These are phyloP conservation scores for Leishmania braziliensis DNA, from an alignment of 208 protist genomes.

Conservation along the genomic window DNA sequence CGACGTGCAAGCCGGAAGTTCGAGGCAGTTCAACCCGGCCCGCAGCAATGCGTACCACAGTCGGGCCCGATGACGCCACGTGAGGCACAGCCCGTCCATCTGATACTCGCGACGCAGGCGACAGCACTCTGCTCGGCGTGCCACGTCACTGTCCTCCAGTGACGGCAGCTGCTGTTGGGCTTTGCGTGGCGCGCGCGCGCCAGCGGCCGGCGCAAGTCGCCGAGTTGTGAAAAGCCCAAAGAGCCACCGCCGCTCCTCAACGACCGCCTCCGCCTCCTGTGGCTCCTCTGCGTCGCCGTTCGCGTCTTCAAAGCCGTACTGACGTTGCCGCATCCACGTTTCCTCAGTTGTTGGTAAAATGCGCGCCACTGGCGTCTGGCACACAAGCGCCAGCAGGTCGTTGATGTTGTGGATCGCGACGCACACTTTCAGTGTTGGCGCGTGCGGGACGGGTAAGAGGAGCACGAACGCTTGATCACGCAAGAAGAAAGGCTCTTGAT, in stretches of 20 bases:
- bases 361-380: conserved; percentile 35
- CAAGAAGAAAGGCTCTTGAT: conserved; percentile 71
- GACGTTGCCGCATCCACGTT: conserved; percentile 38
- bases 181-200: not conserved
- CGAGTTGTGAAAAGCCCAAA: conserved; percentile 39
- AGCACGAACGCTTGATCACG: conserved; percentile 62
- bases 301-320: conserved; percentile 26
- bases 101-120: conserved; percentile 32
- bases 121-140: conserved; percentile 23
- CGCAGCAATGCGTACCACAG: conserved; percentile 43
- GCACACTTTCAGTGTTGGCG: conserved; percentile 63
- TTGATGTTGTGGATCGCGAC: conserved; percentile 72
- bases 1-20: conserved; percentile 41
- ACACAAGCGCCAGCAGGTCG: conserved; percentile 64
- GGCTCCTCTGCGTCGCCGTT: conserved; percentile 6
- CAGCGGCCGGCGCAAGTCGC: conserved; percentile 1
- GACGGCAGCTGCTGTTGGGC: not conserved
- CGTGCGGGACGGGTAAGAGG: conserved; percentile 63
- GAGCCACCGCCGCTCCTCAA: conserved; percentile 37
- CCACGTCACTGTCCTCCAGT: conserved; percentile 1
- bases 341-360: conserved; percentile 47
- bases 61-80: conserved; percentile 42
- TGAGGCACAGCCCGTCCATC: conserved; percentile 40
- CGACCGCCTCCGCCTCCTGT: not conserved
- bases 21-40: conserved; percentile 27